Base-by-base conservation (phyloP, 345 rosid genomes). In the Acer saccharum region DNA sequence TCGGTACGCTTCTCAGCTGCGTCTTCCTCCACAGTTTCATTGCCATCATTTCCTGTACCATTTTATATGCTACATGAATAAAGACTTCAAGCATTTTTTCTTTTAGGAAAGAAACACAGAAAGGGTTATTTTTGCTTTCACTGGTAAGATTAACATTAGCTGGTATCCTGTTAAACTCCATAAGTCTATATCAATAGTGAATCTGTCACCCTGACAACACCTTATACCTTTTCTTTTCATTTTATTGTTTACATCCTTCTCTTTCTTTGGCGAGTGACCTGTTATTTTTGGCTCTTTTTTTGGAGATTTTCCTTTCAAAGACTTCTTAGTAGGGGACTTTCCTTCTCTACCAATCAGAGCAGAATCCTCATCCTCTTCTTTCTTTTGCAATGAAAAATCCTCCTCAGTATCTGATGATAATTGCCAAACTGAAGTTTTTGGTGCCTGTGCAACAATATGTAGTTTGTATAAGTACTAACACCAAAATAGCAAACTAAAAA, bases 341-440 rank as follows among this genome's bases (percentile, higher is more conserved):
- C 21, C 75, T 64, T 60, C 78, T 68, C 50, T 69, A 69, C 75
- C 83, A 78, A 68, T 54, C 74, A 68, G 52, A 50, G 75, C 72
- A 52, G 74, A 72, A 81, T 86, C 89, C 74, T 84, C 82, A 41
- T 77, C 88, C 62, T 80, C 80, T 72, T 74, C 86, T 43, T 78
- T 78, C 75, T 79, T 79, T 64, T 74, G 69, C 58, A 69, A 75
- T 20, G 71, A 55, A 77, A 78, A 52, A 58, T 72, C 66, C 73
- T 81, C 82, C 55, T 95, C 99, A 41, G 97, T 89, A 86, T 91
- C 99, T 57, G 94, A 93, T 72, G 97, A 90, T 67, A 91, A 52
- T 58, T 83, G 68, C 85, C 25, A 90, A 57, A 89, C 70, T 69
- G 85, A 80, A 86, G 67, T 82, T 69, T 84, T 73, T 29, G 60